These are phyloP conservation scores for Euptelea pleiosperma DNA, from an alignment of 164 flowering plant species.

Conservation along the genomic window DNA sequence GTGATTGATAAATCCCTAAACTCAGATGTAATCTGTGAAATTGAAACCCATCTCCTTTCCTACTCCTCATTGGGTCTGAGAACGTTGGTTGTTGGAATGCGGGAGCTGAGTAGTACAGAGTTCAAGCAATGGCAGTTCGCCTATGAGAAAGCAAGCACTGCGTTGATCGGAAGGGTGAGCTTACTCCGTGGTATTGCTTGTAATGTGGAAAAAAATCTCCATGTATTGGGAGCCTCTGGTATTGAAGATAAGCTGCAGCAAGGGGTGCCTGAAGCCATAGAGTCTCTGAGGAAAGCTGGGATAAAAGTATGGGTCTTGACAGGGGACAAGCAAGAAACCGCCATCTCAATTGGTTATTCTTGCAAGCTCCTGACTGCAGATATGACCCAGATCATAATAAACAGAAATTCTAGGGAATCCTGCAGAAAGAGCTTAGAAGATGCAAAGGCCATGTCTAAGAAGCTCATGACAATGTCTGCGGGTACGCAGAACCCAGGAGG, in stretches of 20 bases:
- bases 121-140: slow-evolving; percentile 79
- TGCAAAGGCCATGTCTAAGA: slow-evolving; percentile 44
- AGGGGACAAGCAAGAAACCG: slow-evolving; percentile 98
- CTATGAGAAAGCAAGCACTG: slow-evolving; percentile 80
- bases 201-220: slow-evolving; percentile 55
- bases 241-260: slow-evolving; percentile 89
- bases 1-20: slow-evolving; percentile 53
- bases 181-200: slow-evolving; percentile 79
- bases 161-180: slow-evolving; percentile 73
- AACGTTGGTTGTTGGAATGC: slow-evolving; percentile 83
- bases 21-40: slow-evolving; percentile 33
- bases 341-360: slow-evolving; percentile 91
- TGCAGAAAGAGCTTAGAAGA: slow-evolving; percentile 72
- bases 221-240: slow-evolving; percentile 74
- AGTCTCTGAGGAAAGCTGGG: slow-evolving; percentile 76
- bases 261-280: slow-evolving; percentile 95
- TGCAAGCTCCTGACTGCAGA: slow-evolving; percentile 68
- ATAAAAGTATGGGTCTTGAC: slow-evolving; percentile 96
- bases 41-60: slow-evolving; percentile 64
- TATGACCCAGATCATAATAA: slow-evolving; percentile 70
- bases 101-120: slow-evolving; percentile 58
- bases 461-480: slow-evolving; percentile 28
- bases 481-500: slow-evolving; percentile 22
- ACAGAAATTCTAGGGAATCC: slow-evolving; percentile 67
- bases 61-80: slow-evolving; percentile 82